Evolutionary conservation across 768 basidiomycete species (phyloP), one percentile per base, ranked within the genome.

Genomic region (Lentinula aciculospora): DNA sequence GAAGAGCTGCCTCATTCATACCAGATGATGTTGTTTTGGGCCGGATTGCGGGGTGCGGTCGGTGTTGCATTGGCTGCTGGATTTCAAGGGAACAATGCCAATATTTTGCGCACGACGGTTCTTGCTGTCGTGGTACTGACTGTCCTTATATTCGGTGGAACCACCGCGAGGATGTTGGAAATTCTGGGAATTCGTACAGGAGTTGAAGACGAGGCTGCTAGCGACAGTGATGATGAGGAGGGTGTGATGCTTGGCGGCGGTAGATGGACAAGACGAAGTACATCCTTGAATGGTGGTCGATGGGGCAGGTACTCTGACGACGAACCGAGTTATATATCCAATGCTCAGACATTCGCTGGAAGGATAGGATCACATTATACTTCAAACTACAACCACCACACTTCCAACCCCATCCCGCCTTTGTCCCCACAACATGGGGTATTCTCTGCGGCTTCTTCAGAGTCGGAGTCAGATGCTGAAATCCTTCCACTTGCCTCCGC

Each of bases 21-120:
- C 67, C 95, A 98, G 65, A 96, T 98, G 92, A 97, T 98, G 94
- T 75, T 98, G 15, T 98, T 98, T 73, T 99, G 96, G 97, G 96
- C 96, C 1, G 96, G 96, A 4, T 74, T 99, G 55, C 80, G 97
- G 28, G 97, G 97, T 34, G 97, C 97, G 0, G 97, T 99, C 42
- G 97, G 97, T 37, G 97, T 99, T 21, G 97, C 97, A 3, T 83
- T 99, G 29, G 97, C 97, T 1, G 91, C 94, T 1, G 95, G 95
- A 2, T 96, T 99, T 78, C 87, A 87, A 58, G 96, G 97, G n/a
- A 79, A 84, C 28, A 96, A 96, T 66, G 93, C 93, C 0, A 85
- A 92, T 64, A 92, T 91, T 39, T 79, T 99, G 53, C 79, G 94
- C 32, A 97, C 87, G 46, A 98, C 97, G 0, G 94, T 98, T 21